These are phyloP conservation scores for Helianthus tuberosus DNA, from an alignment of 129 eudicot species.

Conservation along the genomic window DNA sequence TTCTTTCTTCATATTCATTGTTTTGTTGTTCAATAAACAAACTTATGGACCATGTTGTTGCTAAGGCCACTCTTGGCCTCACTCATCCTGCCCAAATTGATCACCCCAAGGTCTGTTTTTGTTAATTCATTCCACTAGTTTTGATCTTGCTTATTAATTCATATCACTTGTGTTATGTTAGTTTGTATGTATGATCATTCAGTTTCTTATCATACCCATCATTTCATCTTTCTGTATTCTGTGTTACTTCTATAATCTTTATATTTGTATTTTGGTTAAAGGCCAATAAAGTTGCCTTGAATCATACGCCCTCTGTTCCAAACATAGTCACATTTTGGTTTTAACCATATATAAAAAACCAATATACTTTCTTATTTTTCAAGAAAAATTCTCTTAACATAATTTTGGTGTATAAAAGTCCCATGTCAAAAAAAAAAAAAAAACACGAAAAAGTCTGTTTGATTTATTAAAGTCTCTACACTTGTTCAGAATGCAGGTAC, in stretches of 20 bases:
- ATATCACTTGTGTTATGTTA: neutral
- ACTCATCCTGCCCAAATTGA: constrained; percentile 73
- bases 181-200: neutral
- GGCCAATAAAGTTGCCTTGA: neutral
- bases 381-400: no score
- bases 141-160: neutral
- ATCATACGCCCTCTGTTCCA: neutral
- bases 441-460: no score
- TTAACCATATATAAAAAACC: no score
- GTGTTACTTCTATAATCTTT: neutral
- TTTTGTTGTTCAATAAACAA: constrained; percentile 28
- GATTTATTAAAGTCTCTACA: no score
- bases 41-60: constrained; percentile 71
- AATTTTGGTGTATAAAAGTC: no score
- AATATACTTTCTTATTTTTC: no score
- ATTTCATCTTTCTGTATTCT: neutral
- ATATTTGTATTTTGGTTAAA: neutral
- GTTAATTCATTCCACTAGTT: neutral
- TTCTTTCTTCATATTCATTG: constrained; percentile 34
- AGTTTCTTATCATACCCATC: neutral
- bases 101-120: constrained; percentile 54
- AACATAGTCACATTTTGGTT: no score
- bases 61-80: constrained; percentile 89
- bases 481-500: no score
- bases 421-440: no score